phyloP scores from a whole-genome alignment of 1,284 basidiomycete species.

The Trichosporon inkin region DNA sequence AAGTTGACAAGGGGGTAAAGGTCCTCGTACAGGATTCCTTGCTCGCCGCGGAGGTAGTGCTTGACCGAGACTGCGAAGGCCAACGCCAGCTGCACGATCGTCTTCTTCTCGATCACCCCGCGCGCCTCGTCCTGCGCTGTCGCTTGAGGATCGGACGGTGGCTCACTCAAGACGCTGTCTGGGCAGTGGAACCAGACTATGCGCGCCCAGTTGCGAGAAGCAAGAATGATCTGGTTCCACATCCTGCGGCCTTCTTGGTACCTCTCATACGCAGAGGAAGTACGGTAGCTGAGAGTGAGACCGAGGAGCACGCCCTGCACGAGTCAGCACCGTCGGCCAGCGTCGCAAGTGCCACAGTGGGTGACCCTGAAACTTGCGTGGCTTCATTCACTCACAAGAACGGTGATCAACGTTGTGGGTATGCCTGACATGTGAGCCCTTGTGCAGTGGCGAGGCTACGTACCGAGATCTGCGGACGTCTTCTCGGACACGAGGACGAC shows the following conservation, averaged over 20 bases:
- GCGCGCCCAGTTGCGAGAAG: constrained; percentile 44
- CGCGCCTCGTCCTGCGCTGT: constrained; percentile 53
- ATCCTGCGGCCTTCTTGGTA: constrained; percentile 67
- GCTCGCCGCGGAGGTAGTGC: constrained; percentile 59
- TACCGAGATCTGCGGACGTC: constrained; percentile 29
- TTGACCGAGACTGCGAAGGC: constrained; percentile 54
- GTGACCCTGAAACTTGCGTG: neutral
- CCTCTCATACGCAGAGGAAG: constrained; percentile 70
- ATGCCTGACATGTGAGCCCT: constrained; percentile 12
- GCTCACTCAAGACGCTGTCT: constrained; percentile 25
- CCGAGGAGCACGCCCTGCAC: constrained; percentile 41
- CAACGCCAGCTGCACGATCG: constrained; percentile 65
- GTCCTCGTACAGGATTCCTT: constrained; percentile 56
- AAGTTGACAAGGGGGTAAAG: constrained; percentile 44
- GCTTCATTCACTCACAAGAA: constrained; percentile 27
- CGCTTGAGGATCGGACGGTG: constrained; percentile 36
- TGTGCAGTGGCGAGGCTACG: no score
- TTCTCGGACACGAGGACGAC: constrained; percentile 37
- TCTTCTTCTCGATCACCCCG: constrained; percentile 65
- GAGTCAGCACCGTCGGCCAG: neutral
- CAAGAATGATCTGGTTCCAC: constrained; percentile 66
- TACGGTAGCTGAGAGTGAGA: constrained; percentile 50
- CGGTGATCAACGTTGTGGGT: constrained; percentile 43
- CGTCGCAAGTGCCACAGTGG: neutral
- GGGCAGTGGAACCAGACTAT: constrained; percentile 48